Percentiles rank a stretch among this genome's conserved stretches.
phyloP scores from a whole-genome alignment of 164 flowering plant species.

The Piper betle region DNA sequence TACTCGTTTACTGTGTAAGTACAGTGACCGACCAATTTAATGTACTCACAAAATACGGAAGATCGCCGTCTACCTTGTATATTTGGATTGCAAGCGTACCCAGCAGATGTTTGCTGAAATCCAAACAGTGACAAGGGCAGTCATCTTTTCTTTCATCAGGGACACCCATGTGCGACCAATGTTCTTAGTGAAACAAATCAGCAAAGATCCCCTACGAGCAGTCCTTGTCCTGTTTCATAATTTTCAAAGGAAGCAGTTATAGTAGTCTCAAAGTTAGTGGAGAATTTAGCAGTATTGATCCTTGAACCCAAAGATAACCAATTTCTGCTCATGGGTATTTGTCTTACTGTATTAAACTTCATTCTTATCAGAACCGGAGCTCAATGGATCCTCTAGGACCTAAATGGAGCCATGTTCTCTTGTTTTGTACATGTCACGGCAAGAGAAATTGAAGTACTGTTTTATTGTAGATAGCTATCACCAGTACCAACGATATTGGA shows the following conservation, averaged over 20 bases:
- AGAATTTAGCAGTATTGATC: conserved; percentile 1
- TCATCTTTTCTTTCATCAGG: not conserved
- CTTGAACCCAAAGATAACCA: not conserved
- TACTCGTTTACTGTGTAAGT: not conserved
- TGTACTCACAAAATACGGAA: not conserved
- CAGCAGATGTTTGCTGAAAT: not conserved
- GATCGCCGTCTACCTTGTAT: not conserved
- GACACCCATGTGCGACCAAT: conserved; percentile 18
- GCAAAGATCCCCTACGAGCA: conserved; percentile 9
- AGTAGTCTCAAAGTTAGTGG: conserved; percentile 9
- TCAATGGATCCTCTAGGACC: conserved; percentile 5
- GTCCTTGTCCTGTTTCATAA: conserved; percentile 37
- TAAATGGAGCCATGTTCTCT: conserved; percentile 7
- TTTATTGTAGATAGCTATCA: not conserved
- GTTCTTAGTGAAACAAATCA: conserved; percentile 15
- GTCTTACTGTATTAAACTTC: conserved; percentile 10
- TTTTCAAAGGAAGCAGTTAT: conserved; percentile 65
- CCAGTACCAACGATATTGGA: not conserved
- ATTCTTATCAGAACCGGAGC: conserved; percentile 7
- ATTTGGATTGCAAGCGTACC: not conserved
- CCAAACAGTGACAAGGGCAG: not conserved
- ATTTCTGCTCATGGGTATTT: conserved; percentile 1
- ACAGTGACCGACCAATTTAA: not conserved
- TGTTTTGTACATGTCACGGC: conserved; percentile 13
- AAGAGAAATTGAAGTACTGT: not conserved